Evolutionary conservation across 805 yeast genomes (phyloP).

Genomic region (Clavispora vitiphila): DNA sequence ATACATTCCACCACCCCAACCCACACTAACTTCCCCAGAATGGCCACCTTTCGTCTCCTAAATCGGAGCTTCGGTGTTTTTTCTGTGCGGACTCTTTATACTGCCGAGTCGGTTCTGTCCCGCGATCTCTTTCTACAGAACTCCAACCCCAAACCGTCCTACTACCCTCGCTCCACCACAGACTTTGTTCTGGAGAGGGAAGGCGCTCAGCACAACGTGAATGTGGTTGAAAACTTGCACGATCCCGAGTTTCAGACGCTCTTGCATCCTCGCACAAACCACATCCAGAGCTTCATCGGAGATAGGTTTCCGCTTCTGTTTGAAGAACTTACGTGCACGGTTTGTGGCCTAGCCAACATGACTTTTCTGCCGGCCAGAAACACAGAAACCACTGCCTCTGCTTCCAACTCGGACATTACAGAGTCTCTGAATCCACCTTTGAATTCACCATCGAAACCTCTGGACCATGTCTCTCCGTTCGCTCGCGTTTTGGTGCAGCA

Average conservation of each 20-base stretch:
- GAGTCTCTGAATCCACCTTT: too few species aligned
- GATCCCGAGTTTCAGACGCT: slow-evolving; percentile 7
- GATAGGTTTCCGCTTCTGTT: slow-evolving; percentile 18
- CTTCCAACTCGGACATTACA: too few species aligned
- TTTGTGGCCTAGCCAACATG: slow-evolving; percentile 28
- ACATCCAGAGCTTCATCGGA: slow-evolving; percentile 24
- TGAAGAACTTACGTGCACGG: slow-evolving; percentile 22
- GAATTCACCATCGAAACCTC: not conserved
- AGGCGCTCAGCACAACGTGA: not conserved
- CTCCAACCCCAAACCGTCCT: slow-evolving; percentile 12
- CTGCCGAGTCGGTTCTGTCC: slow-evolving; percentile 18
- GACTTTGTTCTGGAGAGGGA: slow-evolving; percentile 8
- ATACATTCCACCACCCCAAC: not conserved
- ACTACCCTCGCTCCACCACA: slow-evolving; percentile 12
- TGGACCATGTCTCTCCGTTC: not conserved
- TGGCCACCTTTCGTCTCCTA: too few species aligned
- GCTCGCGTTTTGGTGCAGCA: slow-evolving; percentile 6
- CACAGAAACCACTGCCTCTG: too few species aligned
- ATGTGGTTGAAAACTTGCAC: slow-evolving; percentile 4
- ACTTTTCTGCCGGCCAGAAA: slow-evolving; percentile 3
- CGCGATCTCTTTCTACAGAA: slow-evolving; percentile 18
- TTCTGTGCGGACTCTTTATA: slow-evolving; percentile 6
- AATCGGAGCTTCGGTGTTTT: too few species aligned
- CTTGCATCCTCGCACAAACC: slow-evolving; percentile 12
- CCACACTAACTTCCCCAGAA: not conserved